A percentile compares a stretch with the other conserved stretches of the same genome.
Evolutionary conservation across 106 monocot species (phyloP).

Genomic region (Allium sativum): DNA sequence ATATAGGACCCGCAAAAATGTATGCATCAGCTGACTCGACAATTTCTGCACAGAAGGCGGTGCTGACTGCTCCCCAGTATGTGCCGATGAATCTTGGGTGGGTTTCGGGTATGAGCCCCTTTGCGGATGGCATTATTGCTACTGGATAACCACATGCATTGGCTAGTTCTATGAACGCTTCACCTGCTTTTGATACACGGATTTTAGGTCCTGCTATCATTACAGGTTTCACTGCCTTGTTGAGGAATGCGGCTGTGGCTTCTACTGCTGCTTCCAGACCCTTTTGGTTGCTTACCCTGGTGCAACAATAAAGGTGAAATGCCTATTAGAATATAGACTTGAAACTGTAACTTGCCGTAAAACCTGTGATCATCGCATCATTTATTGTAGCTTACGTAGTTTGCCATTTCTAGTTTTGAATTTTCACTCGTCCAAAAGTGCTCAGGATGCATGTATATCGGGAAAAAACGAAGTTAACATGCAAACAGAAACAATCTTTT

Average conservation of each 20-base stretch:
- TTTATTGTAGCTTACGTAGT: no score
- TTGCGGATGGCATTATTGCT: slow-evolving; percentile 52
- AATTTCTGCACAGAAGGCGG: slow-evolving; percentile 53
- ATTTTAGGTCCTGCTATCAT: slow-evolving; percentile 48
- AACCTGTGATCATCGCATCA: no score
- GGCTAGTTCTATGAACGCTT: slow-evolving; percentile 47
- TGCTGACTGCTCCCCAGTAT: slow-evolving; percentile 69
- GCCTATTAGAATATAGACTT: no score
- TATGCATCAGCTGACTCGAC: slow-evolving; percentile 62
- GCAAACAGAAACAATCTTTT: no score
- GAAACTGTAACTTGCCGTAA: no score
- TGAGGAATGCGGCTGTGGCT: slow-evolving; percentile 32
- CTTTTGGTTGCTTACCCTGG: slow-evolving; percentile 38
- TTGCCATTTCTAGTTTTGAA: no score
- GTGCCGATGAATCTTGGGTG: slow-evolving; percentile 50
- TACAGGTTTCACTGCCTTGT: slow-evolving; percentile 60
- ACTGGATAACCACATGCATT: slow-evolving; percentile 33
- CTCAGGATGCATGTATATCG: no score
- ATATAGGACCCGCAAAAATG: slow-evolving; percentile 63
- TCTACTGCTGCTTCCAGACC: slow-evolving; percentile 43
- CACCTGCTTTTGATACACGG: slow-evolving; percentile 35
- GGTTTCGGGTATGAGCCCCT: slow-evolving; percentile 47
- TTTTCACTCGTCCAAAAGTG: no score
- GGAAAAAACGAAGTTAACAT: no score
- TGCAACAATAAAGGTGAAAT: no score